Evolutionary conservation across 441 rosid genomes (phyloP).

Genomic region (Isatis lusitanica): DNA sequence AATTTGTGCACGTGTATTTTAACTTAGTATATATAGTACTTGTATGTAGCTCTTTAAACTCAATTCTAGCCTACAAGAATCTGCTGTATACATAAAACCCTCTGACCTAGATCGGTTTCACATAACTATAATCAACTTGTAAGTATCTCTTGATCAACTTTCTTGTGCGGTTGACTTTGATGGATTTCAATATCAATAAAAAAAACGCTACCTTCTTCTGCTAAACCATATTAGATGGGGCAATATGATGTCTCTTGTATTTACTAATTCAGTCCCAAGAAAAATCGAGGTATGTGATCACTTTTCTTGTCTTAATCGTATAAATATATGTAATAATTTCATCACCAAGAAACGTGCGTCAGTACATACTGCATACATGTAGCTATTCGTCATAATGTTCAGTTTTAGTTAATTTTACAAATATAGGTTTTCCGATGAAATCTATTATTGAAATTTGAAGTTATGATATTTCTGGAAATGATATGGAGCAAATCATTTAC

Average conservation of each 20-base stretch:
- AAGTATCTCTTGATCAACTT: not conserved
- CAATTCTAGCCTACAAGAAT: no score
- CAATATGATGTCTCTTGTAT: not conserved
- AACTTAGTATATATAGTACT: no score
- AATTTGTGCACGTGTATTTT: no score
- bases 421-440: not conserved
- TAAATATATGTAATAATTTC: not conserved
- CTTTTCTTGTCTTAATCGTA: conserved; percentile 2
- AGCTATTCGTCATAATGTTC: conserved; percentile 2
- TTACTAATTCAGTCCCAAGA: not conserved
- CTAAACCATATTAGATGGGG: conserved; percentile 13
- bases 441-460: not conserved
- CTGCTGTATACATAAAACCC: no score
- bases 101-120: no score
- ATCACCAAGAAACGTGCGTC: conserved; percentile 3
- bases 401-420: not conserved
- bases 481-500: not conserved
- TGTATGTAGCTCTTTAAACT: no score
- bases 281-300: conserved; percentile 20
- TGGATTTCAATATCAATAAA: not conserved
- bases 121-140: no score
- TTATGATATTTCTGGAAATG: not conserved
- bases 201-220: not conserved
- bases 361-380: not conserved
- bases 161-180: not conserved